Percentiles rank a stretch among this genome's conserved stretches.
Evolutionary conservation across 768 basidiomycete genomes (phyloP).

Genomic region (Sporobolomyces pararoseus): DNA sequence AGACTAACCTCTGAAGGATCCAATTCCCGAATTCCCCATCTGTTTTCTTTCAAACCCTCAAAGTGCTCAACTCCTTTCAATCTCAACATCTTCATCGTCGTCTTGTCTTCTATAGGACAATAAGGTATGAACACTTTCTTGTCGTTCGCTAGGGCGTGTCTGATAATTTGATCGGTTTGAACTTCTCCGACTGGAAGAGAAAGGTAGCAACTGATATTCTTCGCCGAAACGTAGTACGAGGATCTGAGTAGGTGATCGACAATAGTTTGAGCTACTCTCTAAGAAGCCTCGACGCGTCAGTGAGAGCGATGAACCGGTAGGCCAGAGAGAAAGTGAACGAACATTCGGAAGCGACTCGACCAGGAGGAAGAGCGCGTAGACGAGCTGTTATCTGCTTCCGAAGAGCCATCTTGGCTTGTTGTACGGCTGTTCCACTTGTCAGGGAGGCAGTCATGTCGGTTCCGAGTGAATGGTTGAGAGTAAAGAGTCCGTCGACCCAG

Average conservation of each 20-base stretch:
- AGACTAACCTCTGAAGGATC: slow-evolving; percentile 23
- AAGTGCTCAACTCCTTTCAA: slow-evolving; percentile 16
- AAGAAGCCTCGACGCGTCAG: neutral
- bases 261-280: slow-evolving; percentile 22
- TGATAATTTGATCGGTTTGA: slow-evolving; percentile 32
- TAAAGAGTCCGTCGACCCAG: neutral
- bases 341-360: slow-evolving; percentile 10
- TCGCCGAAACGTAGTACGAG: slow-evolving; percentile 13
- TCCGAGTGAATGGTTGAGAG: neutral
- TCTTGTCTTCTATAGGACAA: slow-evolving; percentile 35
- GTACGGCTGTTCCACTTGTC: slow-evolving; percentile 10
- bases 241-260: slow-evolving; percentile 20
- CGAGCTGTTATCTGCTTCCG: slow-evolving; percentile 1
- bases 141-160: slow-evolving; percentile 20
- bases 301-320: neutral
- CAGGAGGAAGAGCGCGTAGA: neutral
- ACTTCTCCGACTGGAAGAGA: slow-evolving; percentile 24
- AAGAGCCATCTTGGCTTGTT: slow-evolving; percentile 23
- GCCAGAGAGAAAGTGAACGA: neutral
- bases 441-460: neutral
- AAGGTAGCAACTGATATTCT: slow-evolving; percentile 30
- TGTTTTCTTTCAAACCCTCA: slow-evolving; percentile 19
- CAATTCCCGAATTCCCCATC: slow-evolving; percentile 37
- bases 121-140: slow-evolving; percentile 37
- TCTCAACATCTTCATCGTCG: slow-evolving; percentile 37